Evolutionary conservation across 1,284 basidiomycete genomes (phyloP).

Genomic region (Fomes fomentarius): DNA sequence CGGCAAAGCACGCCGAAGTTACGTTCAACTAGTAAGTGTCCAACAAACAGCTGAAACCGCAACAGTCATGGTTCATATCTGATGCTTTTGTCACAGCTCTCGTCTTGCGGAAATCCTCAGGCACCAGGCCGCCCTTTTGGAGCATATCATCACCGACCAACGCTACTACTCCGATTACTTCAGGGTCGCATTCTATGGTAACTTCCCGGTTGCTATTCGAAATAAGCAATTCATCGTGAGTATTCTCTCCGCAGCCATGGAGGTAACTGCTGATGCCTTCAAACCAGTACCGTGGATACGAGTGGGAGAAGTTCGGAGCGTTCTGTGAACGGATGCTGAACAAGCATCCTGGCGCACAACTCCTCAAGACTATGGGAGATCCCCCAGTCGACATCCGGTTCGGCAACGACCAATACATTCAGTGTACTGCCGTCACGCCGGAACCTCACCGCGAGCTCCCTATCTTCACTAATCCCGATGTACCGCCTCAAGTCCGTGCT

Average conservation of each 20-base stretch:
- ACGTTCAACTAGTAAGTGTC: conserved; percentile 90
- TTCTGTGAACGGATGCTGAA: conserved; percentile 93
- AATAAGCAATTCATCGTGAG: conserved; percentile 87
- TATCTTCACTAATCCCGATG: conserved; percentile 87
- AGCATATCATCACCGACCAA: conserved; percentile 82
- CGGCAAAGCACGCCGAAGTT: conserved; percentile 80
- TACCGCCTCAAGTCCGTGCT: conserved; percentile 76
- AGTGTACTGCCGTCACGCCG: conserved; percentile 84
- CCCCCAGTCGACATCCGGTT: conserved; percentile 82
- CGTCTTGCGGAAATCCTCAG: conserved; percentile 84
- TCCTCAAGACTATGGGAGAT: conserved; percentile 77
- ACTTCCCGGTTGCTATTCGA: conserved; percentile 82
- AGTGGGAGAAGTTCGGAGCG: conserved; percentile 87
- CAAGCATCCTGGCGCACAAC: conserved; percentile 88
- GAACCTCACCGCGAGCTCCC: conserved; percentile 82
- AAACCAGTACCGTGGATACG: conserved; percentile 83
- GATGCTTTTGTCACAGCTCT: too few relatives aligned
- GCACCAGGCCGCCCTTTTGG: conserved; percentile 83
- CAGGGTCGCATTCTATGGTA: conserved; percentile 91
- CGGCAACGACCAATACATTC: conserved; percentile 85
- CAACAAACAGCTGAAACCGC: too few relatives aligned
- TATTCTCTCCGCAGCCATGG: not conserved
- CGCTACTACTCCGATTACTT: conserved; percentile 93
- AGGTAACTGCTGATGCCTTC: conserved; percentile 4
- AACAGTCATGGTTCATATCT: too few relatives aligned